A percentile compares a stretch with the other conserved stretches of the same genome.
These are phyloP conservation scores for Chytridium lagenaria DNA, from an alignment of 371 early-diverging fungal species.

Conservation along the genomic window DNA sequence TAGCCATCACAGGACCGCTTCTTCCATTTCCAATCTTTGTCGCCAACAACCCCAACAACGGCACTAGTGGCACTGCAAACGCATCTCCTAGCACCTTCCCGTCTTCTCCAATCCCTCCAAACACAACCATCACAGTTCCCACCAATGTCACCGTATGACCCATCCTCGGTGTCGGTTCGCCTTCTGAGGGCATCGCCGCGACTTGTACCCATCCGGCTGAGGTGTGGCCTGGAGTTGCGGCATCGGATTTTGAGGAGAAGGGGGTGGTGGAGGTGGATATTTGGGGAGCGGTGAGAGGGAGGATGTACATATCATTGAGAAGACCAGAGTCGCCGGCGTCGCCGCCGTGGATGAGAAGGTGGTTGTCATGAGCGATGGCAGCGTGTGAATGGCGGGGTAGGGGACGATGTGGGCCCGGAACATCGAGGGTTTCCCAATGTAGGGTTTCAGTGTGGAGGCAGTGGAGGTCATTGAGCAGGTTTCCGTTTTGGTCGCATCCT, in stretches of 20 bases:
- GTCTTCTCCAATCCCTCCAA: too few relatives aligned
- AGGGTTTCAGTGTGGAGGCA: background rate
- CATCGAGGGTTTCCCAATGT: background rate
- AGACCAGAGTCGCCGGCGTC: background rate
- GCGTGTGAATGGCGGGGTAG: background rate
- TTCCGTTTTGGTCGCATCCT: background rate
- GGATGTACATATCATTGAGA: background rate
- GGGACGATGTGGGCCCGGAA: background rate
- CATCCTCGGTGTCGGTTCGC: too few relatives aligned
- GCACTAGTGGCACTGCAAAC: too few relatives aligned
- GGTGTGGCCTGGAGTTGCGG: too few relatives aligned
- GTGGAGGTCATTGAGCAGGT: background rate
- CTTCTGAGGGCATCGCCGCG: too few relatives aligned
- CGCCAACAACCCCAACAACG: too few relatives aligned
- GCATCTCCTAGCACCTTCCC: too few relatives aligned
- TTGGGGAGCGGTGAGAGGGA: background rate
- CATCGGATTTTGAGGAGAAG: background rate
- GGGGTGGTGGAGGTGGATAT: background rate
- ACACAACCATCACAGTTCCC: too few relatives aligned
- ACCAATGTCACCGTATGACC: too few relatives aligned
- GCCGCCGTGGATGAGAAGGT: slow-evolving; percentile 10
- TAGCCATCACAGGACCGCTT: too few relatives aligned
- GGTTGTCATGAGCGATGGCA: background rate
- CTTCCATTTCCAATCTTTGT: too few relatives aligned
- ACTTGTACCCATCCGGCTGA: too few relatives aligned